Base-by-base conservation (phyloP, 805 yeast species). In the Ogataea philodendri region DNA sequence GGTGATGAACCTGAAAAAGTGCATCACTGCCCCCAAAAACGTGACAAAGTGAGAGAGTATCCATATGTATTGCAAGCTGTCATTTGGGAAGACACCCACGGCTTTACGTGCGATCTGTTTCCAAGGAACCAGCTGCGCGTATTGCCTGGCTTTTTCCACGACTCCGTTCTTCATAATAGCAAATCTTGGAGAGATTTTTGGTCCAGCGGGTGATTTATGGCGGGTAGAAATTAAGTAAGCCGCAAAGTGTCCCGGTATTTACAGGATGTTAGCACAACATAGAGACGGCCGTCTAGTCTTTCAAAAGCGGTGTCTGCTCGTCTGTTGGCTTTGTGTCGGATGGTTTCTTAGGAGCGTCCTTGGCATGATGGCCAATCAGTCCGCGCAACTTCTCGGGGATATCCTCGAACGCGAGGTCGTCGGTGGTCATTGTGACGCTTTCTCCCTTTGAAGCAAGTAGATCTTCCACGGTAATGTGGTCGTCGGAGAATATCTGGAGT, bases 371-470 rank as follows among this genome's bases (percentile, higher is more conserved):
- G 0, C 87, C 87, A 26, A 82, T 68, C 3, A 67, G 32, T 4
- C 40, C 44, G 48, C 66, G 69, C 37, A 79, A 59, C 20, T 69
- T 65, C 13, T 77, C 80, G 3, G 86, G 85, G 26, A 80, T 74
- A 40, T 78, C 82, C 43, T 79, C 79, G 54, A 80, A 83, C 0
- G 72, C 81, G 49, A 85, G 65, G 51, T 86, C 95, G 16, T 79
- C 75, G 0, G 84, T 66, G 4, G 73, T 70, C 9, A 76, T 72
- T 0, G 82, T 72, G 9, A 87, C 77, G 9, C 74, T 67, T 46
- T 88, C 90, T 3, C 96, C 96, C 52, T 84, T 73, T 0, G 81
- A 79, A 9, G 68, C 68, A 54, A 89, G 57, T 5, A 87, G 80
- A 37, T 89, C 95, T 54, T 87, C 85, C 21, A 89, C 65, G n/a